Conservation (phyloP, 2,329 filamentous ascomycete species). For the Macrophomina tecta region DNA sequence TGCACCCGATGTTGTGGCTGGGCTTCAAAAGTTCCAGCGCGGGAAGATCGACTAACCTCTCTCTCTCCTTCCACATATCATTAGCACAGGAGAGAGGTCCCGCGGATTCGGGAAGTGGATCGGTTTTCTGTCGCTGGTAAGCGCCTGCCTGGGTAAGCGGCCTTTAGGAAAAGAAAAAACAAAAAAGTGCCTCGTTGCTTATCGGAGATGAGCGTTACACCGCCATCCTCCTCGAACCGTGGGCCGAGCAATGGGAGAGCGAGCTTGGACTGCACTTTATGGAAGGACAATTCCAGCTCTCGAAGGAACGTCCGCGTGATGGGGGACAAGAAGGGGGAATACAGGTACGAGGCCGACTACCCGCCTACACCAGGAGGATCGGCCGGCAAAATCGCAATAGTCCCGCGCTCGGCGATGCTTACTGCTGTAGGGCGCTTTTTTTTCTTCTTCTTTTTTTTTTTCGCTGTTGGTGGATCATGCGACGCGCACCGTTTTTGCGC, state of each 20-base stretch:
- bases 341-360: too few relatives aligned
- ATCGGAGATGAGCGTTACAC: background rate
- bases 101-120: conserved; percentile 1
- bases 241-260: too few relatives aligned
- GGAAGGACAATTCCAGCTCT: too few relatives aligned
- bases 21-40: too few relatives aligned
- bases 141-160: background rate
- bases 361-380: background rate
- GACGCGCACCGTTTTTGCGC: background rate
- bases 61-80: conserved; percentile 3
- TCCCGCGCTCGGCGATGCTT: background rate
- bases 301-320: background rate
- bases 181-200: background rate
- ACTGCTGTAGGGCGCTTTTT: too few relatives aligned
- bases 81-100: background rate
- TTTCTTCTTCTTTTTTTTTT: too few relatives aligned
- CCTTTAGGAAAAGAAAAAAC: background rate
- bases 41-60: background rate
- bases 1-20: too few relatives aligned
- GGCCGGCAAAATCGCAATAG: conserved; percentile 7
- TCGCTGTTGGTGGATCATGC: background rate
- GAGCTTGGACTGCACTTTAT: too few relatives aligned
- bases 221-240: too few relatives aligned
- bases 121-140: background rate
- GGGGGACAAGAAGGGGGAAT: background rate